Conservation (phyloP, 1,284 basidiomycete genomes). For the Rhodotorula sp. region DNA sequence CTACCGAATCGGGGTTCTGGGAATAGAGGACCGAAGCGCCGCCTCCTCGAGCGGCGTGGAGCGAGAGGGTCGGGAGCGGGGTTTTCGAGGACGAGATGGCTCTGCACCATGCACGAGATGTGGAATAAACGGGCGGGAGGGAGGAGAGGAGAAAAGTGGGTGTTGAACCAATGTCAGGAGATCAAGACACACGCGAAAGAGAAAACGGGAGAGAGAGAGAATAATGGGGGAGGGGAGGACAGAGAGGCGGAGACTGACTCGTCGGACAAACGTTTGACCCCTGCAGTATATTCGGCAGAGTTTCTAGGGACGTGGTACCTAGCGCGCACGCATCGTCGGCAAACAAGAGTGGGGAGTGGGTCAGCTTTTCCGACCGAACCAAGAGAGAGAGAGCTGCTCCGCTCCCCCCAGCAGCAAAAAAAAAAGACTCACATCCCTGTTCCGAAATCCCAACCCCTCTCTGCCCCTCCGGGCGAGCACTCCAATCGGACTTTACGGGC, state of each 20-base stretch:
- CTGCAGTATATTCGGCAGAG: conserved; percentile 1
- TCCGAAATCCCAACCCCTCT: conserved; percentile 6
- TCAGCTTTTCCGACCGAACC: background rate
- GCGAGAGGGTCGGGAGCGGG: conserved; percentile 1
- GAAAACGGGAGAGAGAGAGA: background rate
- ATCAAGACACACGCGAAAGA: background rate
- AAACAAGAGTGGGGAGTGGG: background rate
- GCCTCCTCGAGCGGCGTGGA: background rate
- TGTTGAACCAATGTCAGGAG: too few species aligned
- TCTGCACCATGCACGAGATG: background rate
- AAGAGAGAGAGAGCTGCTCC: background rate
- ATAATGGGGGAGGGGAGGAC: background rate
- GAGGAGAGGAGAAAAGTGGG: background rate
- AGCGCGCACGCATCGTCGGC: background rate
- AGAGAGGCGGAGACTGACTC: background rate
- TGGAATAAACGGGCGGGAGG: background rate
- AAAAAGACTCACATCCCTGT: background rate
- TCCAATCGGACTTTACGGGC: background rate
- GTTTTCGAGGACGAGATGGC: background rate
- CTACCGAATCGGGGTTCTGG: background rate
- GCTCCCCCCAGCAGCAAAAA: too few species aligned
- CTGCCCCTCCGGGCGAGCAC: background rate
- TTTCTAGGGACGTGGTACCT: conserved; percentile 9
- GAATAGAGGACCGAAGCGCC: background rate
- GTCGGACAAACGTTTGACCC: background rate